Evolutionary conservation across 495 filamentous ascomycete genomes (phyloP), one percentile per base, ranked within the genome.

Genomic region (Daldinia caldariorum): DNA sequence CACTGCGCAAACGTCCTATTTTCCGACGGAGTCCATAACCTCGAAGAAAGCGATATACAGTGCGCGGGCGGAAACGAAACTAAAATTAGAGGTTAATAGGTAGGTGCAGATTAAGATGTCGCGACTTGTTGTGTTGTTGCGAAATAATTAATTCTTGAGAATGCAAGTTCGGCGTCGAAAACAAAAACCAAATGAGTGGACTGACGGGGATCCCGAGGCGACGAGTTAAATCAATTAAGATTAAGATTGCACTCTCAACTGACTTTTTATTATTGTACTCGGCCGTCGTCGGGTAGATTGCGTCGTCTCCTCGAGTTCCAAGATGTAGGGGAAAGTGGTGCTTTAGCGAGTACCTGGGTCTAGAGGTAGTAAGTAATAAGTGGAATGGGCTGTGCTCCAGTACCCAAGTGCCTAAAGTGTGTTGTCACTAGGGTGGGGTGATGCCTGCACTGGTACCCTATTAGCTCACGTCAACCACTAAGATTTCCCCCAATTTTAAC

Each of bases 171-270:
- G 22, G 31, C 22, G 64, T 51, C 6, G 65, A 38, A 62, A 67
- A 62, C n/a, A 26, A 61, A 63, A 61, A 71, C 68, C 65, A 69
- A 72, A 68, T 58, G 70, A 72, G 60, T 69, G 70, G 53, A 72
- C 47, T 61, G 41, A 18, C 58, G 31, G 26, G 56, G 34, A 57
- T 35, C n/a, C 58, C 37, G 68, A 65, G 31, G 58, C 31, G 53
- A 43, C 45, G 53, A 14, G 49, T 45, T 12, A 50, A 29, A 49
- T 61, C 58, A 50, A 66, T 57, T 41, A n/a, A n/a, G n/a, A 26
- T 26, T 26, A 38, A 22, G 41, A 58, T 60, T 58, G 56, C 54
- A 62, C 63, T 57, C n/a, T 26, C 26, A 26, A 64, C 50, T 20
- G 64, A 49, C 20, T 26, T 53, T 53, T 61, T 64, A 55, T 56